Conservation (phyloP, 2,329 filamentous ascomycete species). For the Arthrobotrys entomopaga region DNA sequence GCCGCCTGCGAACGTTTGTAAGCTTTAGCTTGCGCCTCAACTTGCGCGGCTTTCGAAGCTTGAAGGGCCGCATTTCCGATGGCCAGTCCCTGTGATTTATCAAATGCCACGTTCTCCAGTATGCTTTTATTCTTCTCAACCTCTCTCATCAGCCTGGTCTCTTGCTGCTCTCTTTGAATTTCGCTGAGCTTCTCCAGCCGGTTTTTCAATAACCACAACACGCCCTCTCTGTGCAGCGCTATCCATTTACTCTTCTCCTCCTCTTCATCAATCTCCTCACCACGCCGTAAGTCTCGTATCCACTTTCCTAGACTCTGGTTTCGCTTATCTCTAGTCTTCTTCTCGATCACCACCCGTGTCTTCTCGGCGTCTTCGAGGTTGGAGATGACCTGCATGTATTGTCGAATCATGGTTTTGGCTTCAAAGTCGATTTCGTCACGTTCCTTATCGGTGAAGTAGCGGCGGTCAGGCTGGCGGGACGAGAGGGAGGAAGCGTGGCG, state of each 20-base stretch:
- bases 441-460: slow-evolving; percentile 79
- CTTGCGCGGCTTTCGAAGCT: slow-evolving; percentile 45
- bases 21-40: slow-evolving; percentile 55
- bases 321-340: slow-evolving; percentile 73
- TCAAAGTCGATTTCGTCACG: slow-evolving; percentile 87
- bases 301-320: slow-evolving; percentile 70
- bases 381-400: slow-evolving; percentile 83
- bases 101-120: slow-evolving; percentile 72
- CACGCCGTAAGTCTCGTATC: slow-evolving; percentile 75
- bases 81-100: slow-evolving; percentile 38
- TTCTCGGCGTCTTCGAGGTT: slow-evolving; percentile 83
- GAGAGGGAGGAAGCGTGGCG: slow-evolving; percentile 66
- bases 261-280: slow-evolving; percentile 73
- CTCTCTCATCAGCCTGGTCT: slow-evolving; percentile 82
- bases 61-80: slow-evolving; percentile 46
- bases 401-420: slow-evolving; percentile 83
- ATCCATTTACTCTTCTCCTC: slow-evolving; percentile 76
- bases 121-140: slow-evolving; percentile 90
- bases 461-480: slow-evolving; percentile 64
- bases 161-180: slow-evolving; percentile 91
- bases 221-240: slow-evolving; percentile 78
- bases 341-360: slow-evolving; percentile 79
- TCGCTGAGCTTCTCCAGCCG: slow-evolving; percentile 79
- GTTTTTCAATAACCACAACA: slow-evolving; percentile 83
- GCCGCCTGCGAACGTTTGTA: slow-evolving; percentile 56